phyloP scores from a whole-genome alignment of 148 eudicot species.

The Fallopia convolvulus region DNA sequence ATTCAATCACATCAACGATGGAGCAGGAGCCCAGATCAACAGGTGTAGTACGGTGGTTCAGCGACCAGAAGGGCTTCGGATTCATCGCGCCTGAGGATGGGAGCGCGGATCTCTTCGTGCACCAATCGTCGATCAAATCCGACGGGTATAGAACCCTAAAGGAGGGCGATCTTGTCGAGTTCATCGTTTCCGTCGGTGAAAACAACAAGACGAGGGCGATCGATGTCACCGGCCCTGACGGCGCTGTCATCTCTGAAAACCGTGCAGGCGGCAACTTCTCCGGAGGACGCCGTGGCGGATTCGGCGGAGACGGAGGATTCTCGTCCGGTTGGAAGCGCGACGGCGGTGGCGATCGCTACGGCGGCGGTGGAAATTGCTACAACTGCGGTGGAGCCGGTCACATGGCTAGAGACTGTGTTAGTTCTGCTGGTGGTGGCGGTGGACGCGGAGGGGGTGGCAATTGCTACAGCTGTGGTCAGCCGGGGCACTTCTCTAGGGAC shows the following conservation, averaged over 20 bases:
- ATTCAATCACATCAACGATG: neutral
- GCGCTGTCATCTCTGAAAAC: neutral
- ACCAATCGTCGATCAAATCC: conserved; percentile 7
- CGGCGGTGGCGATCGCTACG: neutral
- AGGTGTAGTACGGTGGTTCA: conserved; percentile 4
- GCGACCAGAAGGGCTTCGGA: conserved; percentile 4
- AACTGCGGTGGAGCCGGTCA: conserved; percentile 3
- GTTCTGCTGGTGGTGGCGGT: neutral
- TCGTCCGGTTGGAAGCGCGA: neutral
- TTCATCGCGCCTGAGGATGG: conserved; percentile 1
- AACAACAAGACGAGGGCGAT: neutral
- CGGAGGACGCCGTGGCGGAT: neutral
- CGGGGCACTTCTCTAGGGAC: conserved; percentile 29
- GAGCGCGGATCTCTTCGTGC: neutral
- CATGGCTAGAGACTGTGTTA: neutral
- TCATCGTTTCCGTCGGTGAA: neutral
- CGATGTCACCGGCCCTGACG: conserved; percentile 1
- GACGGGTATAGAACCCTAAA: conserved; percentile 3
- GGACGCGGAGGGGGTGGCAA: conserved; percentile 4
- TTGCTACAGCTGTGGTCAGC: conserved; percentile 24
- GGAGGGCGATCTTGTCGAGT: conserved; percentile 5
- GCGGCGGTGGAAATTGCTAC: conserved; percentile 6
- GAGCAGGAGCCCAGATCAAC: neutral
- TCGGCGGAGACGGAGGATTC: neutral
- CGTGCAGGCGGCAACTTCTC: neutral